Evolutionary conservation across 2,329 filamentous ascomycete species (phyloP).

Genomic region (Colletotrichum sublineola): DNA sequence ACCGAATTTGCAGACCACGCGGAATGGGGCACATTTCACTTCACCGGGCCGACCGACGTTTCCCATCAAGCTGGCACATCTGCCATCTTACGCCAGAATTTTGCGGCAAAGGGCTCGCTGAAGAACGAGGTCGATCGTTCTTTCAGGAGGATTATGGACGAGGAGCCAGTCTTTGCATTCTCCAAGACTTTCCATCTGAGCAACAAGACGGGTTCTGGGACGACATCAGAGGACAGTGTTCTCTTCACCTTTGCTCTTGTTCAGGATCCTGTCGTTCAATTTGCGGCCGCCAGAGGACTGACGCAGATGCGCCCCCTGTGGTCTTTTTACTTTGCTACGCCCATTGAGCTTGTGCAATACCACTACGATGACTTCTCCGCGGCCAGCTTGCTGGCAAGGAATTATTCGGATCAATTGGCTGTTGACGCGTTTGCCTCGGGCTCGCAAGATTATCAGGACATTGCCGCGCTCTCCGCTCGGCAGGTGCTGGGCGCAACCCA

Average conservation of each 20-base stretch:
- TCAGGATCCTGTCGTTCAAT: slow-evolving; percentile 85
- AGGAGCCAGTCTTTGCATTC: slow-evolving; percentile 87
- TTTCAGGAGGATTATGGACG: slow-evolving; percentile 79
- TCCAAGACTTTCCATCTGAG: slow-evolving; percentile 71
- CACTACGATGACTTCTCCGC: slow-evolving; percentile 81
- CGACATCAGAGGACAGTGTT: slow-evolving; percentile 63
- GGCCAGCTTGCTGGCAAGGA: slow-evolving; percentile 73
- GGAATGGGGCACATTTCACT: slow-evolving; percentile 87
- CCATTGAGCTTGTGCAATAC: slow-evolving; percentile 76
- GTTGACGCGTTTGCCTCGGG: slow-evolving; percentile 80
- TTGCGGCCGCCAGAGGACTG: slow-evolving; percentile 79
- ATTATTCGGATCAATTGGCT: slow-evolving; percentile 80
- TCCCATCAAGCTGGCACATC: slow-evolving; percentile 80
- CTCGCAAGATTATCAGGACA: slow-evolving; percentile 81
- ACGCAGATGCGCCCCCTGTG: slow-evolving; percentile 85
- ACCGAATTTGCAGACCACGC: slow-evolving; percentile 80
- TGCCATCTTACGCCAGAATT: slow-evolving; percentile 73
- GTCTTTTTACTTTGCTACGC: slow-evolving; percentile 78
- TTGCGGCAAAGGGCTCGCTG: slow-evolving; percentile 76
- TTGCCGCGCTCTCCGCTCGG: slow-evolving; percentile 81
- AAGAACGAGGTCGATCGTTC: slow-evolving; percentile 75
- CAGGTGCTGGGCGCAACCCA: slow-evolving; percentile 85
- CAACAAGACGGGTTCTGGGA: slow-evolving; percentile 44
- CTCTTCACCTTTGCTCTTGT: slow-evolving; percentile 83
- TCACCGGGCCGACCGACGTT: slow-evolving; percentile 77